Base-by-base conservation (phyloP, 768 basidiomycete genomes). In the Coprinopsis strossmayeri region DNA sequence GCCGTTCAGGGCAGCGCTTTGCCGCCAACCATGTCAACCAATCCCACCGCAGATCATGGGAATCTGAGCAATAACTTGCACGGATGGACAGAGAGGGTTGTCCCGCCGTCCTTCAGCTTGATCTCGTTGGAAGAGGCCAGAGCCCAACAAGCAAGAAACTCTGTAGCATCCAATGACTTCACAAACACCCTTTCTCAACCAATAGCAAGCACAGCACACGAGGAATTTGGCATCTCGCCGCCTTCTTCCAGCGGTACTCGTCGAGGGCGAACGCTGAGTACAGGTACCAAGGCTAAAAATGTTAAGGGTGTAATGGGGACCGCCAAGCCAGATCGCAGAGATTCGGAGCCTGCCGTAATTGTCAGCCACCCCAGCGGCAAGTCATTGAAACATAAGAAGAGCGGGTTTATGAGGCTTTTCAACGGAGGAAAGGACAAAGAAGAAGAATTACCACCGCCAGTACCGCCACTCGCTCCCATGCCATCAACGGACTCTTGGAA, bases 61-160 rank as follows among this genome's bases (percentile, higher is more conserved):
- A 57, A 59, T 3, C 58, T 60, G 46, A 23, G 56, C 10, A 59
- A 53, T 41, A 61, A 49, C 46, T 58, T 79, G 18, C 62, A 74
- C n/a, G 77, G 73, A 10, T 81, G 79, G 77, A 66, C 64, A 34
- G 80, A 81, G 45, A 67, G 71, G 53, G 55, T 56, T 47, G 50
- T 64, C 5, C 65, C 76, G 11, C 73, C 80, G 18, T 65, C 76
- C 13, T 81, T 88, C 53, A 70, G 77, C 25, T 74, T 91, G 32
- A 89, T 90, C 43, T 78, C 85, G 3, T 69, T 90, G 46, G 84
- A 89, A 58, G 85, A 91, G 66, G 87, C 87, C 2, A 79, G 87
- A 55, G 85, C 81, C 11, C 79, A 84, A 59, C 78, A 83, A 43
- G 69, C 77, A 38, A 78, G 83, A 44, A 76, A 71, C 55, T 65